These are phyloP conservation scores for Trifolium subterraneum DNA, from an alignment of 306 rosid genomes.

Conservation along the genomic window DNA sequence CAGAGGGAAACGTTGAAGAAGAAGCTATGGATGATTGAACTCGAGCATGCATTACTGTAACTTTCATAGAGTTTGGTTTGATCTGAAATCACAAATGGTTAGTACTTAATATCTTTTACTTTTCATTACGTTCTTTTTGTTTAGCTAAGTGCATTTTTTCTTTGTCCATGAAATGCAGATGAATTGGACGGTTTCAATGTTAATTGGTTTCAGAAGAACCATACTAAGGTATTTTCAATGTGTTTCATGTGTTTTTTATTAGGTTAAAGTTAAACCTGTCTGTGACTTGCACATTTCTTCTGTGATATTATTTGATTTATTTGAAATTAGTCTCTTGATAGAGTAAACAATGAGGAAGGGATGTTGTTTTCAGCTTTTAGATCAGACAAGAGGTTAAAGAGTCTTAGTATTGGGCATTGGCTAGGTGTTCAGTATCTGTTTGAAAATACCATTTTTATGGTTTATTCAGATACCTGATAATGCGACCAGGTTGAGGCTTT, in stretches of 20 bases:
- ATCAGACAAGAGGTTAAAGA: conserved; percentile 21
- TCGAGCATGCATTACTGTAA: neutral
- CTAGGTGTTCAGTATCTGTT: conserved; percentile 36
- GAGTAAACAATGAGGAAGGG: conserved; percentile 42
- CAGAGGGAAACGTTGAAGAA: neutral
- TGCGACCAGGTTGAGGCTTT: conserved; percentile 33
- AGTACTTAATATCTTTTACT: neutral
- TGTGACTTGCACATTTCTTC: neutral
- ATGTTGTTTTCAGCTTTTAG: conserved; percentile 32
- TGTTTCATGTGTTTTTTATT: neutral
- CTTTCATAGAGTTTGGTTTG: neutral
- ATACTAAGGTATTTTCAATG: neutral
- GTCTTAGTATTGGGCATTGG: conserved; percentile 29
- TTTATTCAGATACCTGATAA: conserved; percentile 24
- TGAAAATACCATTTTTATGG: neutral
- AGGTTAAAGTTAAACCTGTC: neutral
- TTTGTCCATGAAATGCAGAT: neutral
- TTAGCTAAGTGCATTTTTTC: neutral
- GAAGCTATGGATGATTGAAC: neutral
- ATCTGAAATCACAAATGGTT: neutral
- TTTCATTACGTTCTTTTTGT: neutral
- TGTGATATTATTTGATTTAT: neutral
- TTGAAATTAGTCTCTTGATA: too few relatives aligned
- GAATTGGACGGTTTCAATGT: neutral
- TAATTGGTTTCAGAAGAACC: too few relatives aligned